Base-by-base conservation (phyloP, 345 rosid genomes). In the Cardamine chenopodiifolia region DNA sequence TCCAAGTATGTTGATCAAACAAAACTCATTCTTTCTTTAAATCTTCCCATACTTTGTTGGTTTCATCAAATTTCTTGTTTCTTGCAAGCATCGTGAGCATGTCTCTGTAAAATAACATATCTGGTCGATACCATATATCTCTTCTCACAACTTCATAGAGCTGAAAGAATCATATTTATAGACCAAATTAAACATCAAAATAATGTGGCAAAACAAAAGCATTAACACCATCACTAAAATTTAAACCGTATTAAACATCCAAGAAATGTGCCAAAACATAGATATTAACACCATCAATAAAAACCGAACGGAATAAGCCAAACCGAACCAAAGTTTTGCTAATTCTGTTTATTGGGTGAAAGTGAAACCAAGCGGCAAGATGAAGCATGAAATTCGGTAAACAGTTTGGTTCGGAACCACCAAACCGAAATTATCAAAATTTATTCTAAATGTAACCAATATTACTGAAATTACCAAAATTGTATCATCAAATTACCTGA, bases 31-130 rank as follows among this genome's bases (percentile, higher is more conserved):
- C 97, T 48, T 73, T 74, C 81, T 80, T 94, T 70, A 90, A 74
- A 85, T 94, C 97, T 76, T 82, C 85, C 97, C 97, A 90, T 34
- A 90, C 95, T 73, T 14, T 74, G 72, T 78, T 84, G 8, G 82
- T 84, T 77, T 88, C 90, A 3, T 81, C 88, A 34, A 85, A 88
- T 62, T 79, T 89, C 75, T 35, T 89, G 87, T 90, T 90, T 79
- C 93, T 87, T 14, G 97, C 97, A 44, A 92, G 97, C 96, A 86
- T 85, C 88, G 90, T 87, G 6, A 95, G 87, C 97, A 90, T 95
- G 83, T 95, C 97, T 76, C 99, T 81, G 79, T 87, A 86, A 57
- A 92, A 87, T 76, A 83, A 95, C 97, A 88, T 92, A 83, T 91
- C 99, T 7, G 97, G 97, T 69, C 87, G 79, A 14, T 90, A 91